These are phyloP conservation scores for Tetrahymena elliotti DNA, from an alignment of 73 alveolate species.

Conservation along the genomic window DNA sequence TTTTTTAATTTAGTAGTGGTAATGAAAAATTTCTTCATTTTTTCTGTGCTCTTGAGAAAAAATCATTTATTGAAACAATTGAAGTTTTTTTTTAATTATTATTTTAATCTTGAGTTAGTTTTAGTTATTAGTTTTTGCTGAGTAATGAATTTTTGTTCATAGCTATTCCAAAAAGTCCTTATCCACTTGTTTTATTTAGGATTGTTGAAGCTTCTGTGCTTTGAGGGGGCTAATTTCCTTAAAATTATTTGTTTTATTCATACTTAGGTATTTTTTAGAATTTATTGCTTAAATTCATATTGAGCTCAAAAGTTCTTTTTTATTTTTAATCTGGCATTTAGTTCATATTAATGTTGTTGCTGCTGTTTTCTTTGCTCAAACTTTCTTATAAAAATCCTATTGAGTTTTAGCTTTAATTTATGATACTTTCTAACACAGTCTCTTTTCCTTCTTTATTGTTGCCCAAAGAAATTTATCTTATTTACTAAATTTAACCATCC, in stretches of 20 bases:
- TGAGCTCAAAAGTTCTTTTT: not conserved
- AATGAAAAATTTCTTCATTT: not conserved
- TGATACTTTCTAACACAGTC: not conserved
- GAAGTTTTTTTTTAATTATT: not conserved
- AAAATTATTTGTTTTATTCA: not conserved
- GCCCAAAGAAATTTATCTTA: not conserved
- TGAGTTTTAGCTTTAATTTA: not conserved
- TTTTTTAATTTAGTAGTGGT: not conserved
- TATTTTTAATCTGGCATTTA: not conserved
- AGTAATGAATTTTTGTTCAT: not conserved
- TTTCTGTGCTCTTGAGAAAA: not conserved
- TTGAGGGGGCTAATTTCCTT: not conserved
- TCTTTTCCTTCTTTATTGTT: not conserved
- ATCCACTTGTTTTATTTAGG: not conserved
- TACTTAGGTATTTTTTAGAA: not conserved
- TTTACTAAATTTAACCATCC: not conserved
- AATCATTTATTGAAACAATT: not conserved
- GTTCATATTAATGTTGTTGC: not conserved
- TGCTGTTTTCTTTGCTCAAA: not conserved
- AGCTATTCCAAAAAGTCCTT: not conserved
- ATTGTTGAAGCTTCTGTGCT: not conserved
- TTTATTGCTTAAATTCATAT: not conserved
- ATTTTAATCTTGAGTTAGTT: not conserved
- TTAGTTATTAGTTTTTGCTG: not conserved
- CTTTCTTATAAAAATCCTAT: not conserved